These are phyloP conservation scores for Friedmanniomyces endolithicus DNA, from an alignment of 495 filamentous ascomycete genomes.

Conservation along the genomic window DNA sequence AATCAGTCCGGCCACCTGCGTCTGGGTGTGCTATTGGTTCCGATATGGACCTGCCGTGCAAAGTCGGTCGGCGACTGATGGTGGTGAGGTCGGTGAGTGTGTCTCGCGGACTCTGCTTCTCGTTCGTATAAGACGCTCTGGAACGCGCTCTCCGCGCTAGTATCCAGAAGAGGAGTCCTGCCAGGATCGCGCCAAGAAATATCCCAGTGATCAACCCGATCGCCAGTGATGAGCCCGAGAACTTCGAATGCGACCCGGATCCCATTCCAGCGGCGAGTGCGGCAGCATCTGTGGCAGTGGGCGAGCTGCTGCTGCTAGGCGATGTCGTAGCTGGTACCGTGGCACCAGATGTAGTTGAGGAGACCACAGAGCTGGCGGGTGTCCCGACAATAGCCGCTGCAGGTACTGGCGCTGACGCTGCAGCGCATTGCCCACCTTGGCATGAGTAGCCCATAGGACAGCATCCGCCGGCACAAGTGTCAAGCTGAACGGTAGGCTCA, in stretches of 20 bases:
- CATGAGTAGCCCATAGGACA: constrained; percentile 74
- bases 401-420: constrained; percentile 23
- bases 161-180: constrained; percentile 36
- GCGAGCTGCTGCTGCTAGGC: not conserved
- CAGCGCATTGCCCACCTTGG: constrained; percentile 32
- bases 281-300: constrained; percentile 22
- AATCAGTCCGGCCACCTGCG: constrained; percentile 44
- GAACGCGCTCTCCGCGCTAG: constrained; percentile 27
- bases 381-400: not conserved
- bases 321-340: not conserved
- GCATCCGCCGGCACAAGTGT: constrained; percentile 37
- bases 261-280: not conserved
- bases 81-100: constrained; percentile 14
- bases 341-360: not conserved
- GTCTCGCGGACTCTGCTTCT: constrained; percentile 6
- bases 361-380: not conserved
- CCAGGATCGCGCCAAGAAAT: constrained; percentile 39
- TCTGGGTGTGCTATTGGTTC: constrained; percentile 41
- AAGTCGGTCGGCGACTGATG: constrained; percentile 27
- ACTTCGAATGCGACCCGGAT: constrained; percentile 17
- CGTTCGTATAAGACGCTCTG: constrained; percentile 22
- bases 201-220: constrained; percentile 56
- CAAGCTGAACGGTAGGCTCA: constrained; percentile 24
- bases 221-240: constrained; percentile 42
- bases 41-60: constrained; percentile 32